phyloP scores from a whole-genome alignment of 2,329 filamentous ascomycete genomes.

The Plenodomus biglobosus region DNA sequence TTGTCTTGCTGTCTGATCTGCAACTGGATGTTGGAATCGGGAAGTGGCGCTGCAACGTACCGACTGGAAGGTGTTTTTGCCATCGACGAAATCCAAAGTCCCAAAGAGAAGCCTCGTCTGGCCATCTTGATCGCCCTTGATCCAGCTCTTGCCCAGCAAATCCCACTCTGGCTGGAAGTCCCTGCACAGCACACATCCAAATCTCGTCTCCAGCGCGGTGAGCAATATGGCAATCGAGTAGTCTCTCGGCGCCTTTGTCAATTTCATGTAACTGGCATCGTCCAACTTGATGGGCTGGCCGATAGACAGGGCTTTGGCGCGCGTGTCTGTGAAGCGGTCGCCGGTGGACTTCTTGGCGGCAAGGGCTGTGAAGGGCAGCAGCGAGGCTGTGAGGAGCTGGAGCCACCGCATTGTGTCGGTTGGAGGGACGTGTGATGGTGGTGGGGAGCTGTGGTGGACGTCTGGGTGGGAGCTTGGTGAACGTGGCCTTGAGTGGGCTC shows the following conservation, averaged over 20 bases:
- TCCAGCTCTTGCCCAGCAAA: constrained; percentile 81
- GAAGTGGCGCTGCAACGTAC: constrained; percentile 52
- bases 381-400: constrained; percentile 62
- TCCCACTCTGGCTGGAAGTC: constrained; percentile 97
- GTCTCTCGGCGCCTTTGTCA: constrained; percentile 78
- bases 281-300: constrained; percentile 71
- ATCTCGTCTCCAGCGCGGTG: constrained; percentile 81
- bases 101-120: constrained; percentile 75
- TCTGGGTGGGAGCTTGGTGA: constrained; percentile 26
- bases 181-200: constrained; percentile 80
- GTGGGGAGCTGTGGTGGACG: constrained; percentile 20
- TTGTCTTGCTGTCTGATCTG: constrained; percentile 1
- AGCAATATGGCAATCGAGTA: constrained; percentile 81
- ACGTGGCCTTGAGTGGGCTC: constrained; percentile 36
- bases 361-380: constrained; percentile 62
- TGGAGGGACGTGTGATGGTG: constrained; percentile 16
- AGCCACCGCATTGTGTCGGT: constrained; percentile 65
- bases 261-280: constrained; percentile 71
- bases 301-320: constrained; percentile 65
- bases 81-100: constrained; percentile 84
- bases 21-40: not conserved
- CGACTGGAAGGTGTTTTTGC: constrained; percentile 81
- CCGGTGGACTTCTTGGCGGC: constrained; percentile 64
- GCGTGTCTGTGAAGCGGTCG: constrained; percentile 72
- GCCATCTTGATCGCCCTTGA: constrained; percentile 74